These are phyloP conservation scores for Closterium sp. DNA, from an alignment of 139 green algal genomes.

Conservation along the genomic window DNA sequence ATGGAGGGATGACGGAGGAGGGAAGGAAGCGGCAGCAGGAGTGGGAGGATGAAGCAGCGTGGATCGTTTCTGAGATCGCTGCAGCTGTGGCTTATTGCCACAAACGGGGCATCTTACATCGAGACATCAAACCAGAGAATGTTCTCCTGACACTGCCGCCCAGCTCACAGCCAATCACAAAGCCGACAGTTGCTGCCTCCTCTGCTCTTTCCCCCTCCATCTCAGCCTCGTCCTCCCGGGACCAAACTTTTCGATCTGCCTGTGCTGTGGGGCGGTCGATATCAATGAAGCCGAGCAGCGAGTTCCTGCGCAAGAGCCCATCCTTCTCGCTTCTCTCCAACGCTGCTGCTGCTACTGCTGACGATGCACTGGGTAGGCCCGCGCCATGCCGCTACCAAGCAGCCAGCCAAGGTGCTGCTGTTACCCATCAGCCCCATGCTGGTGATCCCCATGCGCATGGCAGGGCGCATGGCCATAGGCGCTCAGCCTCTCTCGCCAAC, in stretches of 20 bases:
- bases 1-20: background rate
- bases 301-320: background rate
- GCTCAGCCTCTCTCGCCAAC: background rate
- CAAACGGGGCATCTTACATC: background rate
- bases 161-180: background rate
- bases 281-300: background rate
- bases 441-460: background rate
- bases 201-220: background rate
- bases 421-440: background rate
- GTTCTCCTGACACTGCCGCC: background rate
- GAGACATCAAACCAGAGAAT: constrained; percentile 8
- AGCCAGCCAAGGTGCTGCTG: background rate
- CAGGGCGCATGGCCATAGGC: background rate
- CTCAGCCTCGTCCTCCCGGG: background rate
- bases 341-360: background rate
- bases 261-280: background rate
- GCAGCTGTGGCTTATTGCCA: background rate
- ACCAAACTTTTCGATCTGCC: background rate
- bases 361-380: background rate
- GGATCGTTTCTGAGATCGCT: background rate
- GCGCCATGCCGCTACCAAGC: background rate
- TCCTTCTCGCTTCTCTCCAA: background rate
- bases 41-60: background rate
- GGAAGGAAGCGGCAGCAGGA: background rate
- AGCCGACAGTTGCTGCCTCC: too few species aligned